A percentile compares a stretch with the other conserved stretches of the same genome.
Conservation (phyloP, 257 asterid species). For the Plectranthus barbatus region DNA sequence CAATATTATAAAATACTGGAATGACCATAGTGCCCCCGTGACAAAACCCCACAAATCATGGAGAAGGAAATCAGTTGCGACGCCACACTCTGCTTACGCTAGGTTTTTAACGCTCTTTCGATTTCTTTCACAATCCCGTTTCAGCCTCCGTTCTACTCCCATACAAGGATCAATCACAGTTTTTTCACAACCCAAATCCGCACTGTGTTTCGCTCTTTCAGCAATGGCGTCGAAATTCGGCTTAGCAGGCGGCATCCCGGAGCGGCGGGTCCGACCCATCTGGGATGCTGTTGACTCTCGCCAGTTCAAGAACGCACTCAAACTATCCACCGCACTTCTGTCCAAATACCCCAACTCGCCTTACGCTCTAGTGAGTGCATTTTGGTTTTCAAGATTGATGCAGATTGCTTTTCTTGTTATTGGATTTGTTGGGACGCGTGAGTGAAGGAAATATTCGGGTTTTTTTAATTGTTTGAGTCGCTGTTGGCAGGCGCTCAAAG, state of each 20-base stretch:
- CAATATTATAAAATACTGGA: no score
- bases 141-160: background rate
- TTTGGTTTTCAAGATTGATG: background rate
- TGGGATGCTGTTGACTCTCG: constrained; percentile 98
- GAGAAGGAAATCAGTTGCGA: background rate
- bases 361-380: constrained; percentile 64
- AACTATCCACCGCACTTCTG: constrained; percentile 60
- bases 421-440: no score
- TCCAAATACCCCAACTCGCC: constrained; percentile 80
- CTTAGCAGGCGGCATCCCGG: constrained; percentile 88
- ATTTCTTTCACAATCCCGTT: no score
- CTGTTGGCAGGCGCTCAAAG: constrained; percentile 70
- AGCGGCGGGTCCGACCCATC: constrained; percentile 85
- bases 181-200: background rate
- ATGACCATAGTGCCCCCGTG: constrained; percentile 11
- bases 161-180: background rate
- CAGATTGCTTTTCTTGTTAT: no score
- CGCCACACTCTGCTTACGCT: no score
- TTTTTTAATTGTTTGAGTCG: background rate
- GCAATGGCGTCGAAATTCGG: constrained; percentile 86
- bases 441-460: background rate
- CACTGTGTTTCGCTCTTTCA: background rate
- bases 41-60: background rate
- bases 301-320: constrained; percentile 88
- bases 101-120: no score